Percentiles rank a stretch among this genome's conserved stretches.
These are phyloP conservation scores for Penicillium odoratum DNA, from an alignment of 495 filamentous ascomycete genomes.

Conservation along the genomic window DNA sequence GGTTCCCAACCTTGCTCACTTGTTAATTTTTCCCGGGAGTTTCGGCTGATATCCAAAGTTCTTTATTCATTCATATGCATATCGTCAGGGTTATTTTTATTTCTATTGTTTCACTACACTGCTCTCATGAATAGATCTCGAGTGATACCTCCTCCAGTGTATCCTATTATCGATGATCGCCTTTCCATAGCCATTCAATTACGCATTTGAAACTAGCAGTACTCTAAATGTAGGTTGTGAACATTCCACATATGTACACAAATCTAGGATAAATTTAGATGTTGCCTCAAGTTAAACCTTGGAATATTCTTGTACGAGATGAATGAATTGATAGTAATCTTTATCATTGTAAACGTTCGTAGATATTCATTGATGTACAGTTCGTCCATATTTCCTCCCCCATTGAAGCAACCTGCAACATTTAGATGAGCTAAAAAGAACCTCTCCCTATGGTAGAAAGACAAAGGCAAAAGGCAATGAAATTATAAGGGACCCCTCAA, in stretches of 20 bases:
- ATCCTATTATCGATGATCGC: no score
- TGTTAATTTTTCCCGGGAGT: background rate
- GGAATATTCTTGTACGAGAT: no score
- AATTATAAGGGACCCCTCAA: background rate
- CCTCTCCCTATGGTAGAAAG: background rate
- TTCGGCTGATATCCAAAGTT: background rate
- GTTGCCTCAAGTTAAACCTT: no score
- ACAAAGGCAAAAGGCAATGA: background rate
- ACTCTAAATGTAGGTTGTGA: no score
- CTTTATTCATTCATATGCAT: background rate
- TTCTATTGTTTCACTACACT: background rate
- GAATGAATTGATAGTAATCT: background rate
- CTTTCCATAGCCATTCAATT: no score
- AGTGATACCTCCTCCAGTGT: background rate
- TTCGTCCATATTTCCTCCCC: background rate
- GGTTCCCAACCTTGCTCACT: background rate
- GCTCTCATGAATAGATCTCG: background rate
- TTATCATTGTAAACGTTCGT: conserved; percentile 15
- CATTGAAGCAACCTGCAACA: background rate
- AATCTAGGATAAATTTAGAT: no score
- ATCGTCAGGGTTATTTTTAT: background rate
- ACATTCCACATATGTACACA: no score
- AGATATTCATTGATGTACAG: conserved; percentile 21
- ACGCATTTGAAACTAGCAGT: no score
- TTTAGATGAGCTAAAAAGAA: background rate